Conservation (phyloP, 2,329 filamentous ascomycete species). For the Fusarium robinianum region DNA sequence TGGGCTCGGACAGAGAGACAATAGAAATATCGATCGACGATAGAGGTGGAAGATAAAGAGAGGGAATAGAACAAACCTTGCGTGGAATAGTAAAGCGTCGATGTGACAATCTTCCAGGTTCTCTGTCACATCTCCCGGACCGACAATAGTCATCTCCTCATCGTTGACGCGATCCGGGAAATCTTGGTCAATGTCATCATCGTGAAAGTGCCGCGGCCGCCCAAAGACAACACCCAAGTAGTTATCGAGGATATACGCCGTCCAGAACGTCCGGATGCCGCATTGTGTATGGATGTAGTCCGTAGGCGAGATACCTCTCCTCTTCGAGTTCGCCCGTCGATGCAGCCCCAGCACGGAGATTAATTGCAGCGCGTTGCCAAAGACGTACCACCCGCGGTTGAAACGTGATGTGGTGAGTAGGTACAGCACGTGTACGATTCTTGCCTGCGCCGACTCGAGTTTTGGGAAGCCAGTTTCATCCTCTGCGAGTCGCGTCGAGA, state of each 20-base stretch:
- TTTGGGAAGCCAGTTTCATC: slow-evolving; percentile 57
- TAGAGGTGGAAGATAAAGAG: neutral
- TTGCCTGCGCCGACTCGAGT: slow-evolving; percentile 61
- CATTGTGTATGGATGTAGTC: slow-evolving; percentile 57
- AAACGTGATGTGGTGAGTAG: slow-evolving; percentile 62
- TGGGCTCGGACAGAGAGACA: neutral
- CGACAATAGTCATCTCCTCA: slow-evolving; percentile 55
- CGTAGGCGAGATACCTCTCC: slow-evolving; percentile 11
- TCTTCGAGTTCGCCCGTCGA: slow-evolving; percentile 30
- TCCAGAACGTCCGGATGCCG: slow-evolving; percentile 64
- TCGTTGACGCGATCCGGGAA: slow-evolving; percentile 61
- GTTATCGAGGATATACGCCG: slow-evolving; percentile 64
- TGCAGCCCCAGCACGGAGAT: slow-evolving; percentile 50
- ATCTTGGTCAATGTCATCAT: slow-evolving; percentile 66
- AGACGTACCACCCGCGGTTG: slow-evolving; percentile 65
- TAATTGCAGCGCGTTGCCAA: slow-evolving; percentile 60
- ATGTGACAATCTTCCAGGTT: slow-evolving; percentile 52
- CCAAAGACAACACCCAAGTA: slow-evolving; percentile 68
- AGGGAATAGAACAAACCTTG: slow-evolving; percentile 33
- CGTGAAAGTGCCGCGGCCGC: slow-evolving; percentile 62
- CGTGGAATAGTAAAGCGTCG: slow-evolving; percentile 53
- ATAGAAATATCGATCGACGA: too few relatives aligned
- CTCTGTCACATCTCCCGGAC: slow-evolving; percentile 40
- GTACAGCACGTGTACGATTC: slow-evolving; percentile 62
- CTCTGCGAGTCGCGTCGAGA: slow-evolving; percentile 47